phyloP scores from a whole-genome alignment of 371 early-diverging fungal species.

The Massospora cicadina region DNA sequence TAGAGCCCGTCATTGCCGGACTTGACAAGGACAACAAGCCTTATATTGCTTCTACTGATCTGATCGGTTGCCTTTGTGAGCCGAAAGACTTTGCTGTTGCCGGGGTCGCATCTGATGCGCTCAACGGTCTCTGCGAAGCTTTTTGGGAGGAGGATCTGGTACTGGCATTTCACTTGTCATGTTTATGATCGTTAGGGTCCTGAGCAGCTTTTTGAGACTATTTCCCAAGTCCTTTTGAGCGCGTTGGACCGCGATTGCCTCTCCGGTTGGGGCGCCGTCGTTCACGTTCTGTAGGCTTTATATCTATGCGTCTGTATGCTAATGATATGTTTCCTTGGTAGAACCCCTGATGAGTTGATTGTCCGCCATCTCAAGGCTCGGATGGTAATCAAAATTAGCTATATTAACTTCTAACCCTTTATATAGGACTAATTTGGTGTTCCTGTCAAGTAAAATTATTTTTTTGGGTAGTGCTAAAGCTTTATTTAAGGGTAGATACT shows the following conservation, averaged over 20 bases:
- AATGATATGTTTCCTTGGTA: conserved; percentile 14
- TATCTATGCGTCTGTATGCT: neutral
- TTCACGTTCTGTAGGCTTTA: conserved; percentile 67
- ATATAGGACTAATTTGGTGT: too few species aligned
- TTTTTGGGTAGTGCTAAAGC: too few species aligned
- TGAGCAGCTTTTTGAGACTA: conserved; percentile 95
- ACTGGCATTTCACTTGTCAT: conserved; percentile 11
- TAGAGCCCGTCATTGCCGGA: conserved; percentile 93
- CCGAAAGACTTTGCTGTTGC: conserved; percentile 93
- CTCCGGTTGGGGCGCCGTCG: conserved; percentile 98
- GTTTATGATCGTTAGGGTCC: conserved; percentile 38
- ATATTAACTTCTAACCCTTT: too few species aligned
- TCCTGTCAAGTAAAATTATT: too few species aligned
- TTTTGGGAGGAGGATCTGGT: conserved; percentile 94
- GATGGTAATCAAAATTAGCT: too few species aligned
- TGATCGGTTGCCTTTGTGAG: conserved; percentile 92
- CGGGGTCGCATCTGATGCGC: conserved; percentile 81
- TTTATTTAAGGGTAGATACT: too few species aligned
- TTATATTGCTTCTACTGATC: conserved; percentile 91
- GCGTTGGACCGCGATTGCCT: conserved; percentile 97
- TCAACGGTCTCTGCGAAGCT: conserved; percentile 97
- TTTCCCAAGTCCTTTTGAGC: conserved; percentile 91
- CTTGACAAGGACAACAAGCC: conserved; percentile 80
- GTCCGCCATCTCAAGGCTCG: conserved; percentile 73
- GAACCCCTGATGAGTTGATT: conserved; percentile 68